Evolutionary conservation across 805 yeast species (phyloP).

Genomic region (Starmerella apis): DNA sequence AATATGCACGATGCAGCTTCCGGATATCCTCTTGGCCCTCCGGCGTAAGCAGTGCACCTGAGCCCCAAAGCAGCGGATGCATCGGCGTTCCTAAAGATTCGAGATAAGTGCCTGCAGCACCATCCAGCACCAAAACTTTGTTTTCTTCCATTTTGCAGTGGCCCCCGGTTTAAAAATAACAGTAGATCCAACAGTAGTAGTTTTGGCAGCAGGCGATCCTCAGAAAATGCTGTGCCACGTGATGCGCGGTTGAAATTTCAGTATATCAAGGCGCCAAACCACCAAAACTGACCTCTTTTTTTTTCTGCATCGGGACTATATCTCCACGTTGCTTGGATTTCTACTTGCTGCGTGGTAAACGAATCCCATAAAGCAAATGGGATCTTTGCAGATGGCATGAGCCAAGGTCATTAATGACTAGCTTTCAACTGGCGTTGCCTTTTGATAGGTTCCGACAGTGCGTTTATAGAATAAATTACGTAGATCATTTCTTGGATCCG

Average conservation of each 20-base stretch:
- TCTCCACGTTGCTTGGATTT: constrained; percentile 13
- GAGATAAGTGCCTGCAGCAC: constrained; percentile 56
- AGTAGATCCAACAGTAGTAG: neutral
- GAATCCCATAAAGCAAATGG: constrained; percentile 18
- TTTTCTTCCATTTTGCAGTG: neutral
- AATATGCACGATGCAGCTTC: constrained; percentile 43
- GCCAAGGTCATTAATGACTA: neutral
- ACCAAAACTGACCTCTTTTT: neutral
- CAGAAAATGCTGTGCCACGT: neutral
- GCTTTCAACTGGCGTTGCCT: constrained; percentile 6
- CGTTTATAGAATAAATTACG: constrained; percentile 1
- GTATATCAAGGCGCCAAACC: too few relatives aligned
- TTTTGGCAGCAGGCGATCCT: neutral
- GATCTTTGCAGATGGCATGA: constrained; percentile 13
- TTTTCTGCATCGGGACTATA: constrained; percentile 15
- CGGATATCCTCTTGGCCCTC: constrained; percentile 38
- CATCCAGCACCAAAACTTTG: constrained; percentile 37
- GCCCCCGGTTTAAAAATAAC: too few relatives aligned
- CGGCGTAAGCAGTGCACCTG: constrained; percentile 37
- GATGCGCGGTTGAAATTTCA: neutral
- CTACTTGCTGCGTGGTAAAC: constrained; percentile 21
- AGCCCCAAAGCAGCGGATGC: constrained; percentile 51
- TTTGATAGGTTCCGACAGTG: constrained; percentile 16
- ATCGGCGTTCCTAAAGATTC: constrained; percentile 41
- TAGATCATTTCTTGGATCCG: constrained; percentile 13